phyloP scores from a whole-genome alignment of 257 asterid species.

The Handroanthus guayacan region DNA sequence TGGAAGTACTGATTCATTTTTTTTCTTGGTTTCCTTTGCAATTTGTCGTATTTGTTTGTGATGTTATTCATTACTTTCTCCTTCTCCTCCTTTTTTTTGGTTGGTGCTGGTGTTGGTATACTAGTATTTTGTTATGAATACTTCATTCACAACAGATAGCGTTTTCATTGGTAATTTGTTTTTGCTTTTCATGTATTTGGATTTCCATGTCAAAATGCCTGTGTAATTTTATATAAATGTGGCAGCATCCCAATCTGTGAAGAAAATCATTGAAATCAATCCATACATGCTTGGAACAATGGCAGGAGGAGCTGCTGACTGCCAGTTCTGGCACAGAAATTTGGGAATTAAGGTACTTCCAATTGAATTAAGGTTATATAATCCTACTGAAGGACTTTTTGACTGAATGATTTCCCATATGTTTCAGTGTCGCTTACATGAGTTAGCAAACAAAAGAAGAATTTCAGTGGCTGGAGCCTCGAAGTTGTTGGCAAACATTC shows the following conservation, averaged over 20 bases:
- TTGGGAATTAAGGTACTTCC: slow-evolving; percentile 73
- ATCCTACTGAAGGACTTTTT: slow-evolving; percentile 2
- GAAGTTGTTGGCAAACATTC: slow-evolving; percentile 86
- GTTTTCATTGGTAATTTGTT: not conserved
- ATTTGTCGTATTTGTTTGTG: not conserved
- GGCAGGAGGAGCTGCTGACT: slow-evolving; percentile 99
- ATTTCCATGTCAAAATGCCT: not conserved
- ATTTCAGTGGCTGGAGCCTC: slow-evolving; percentile 95
- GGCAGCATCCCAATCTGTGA: slow-evolving; percentile 89
- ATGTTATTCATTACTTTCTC: not conserved
- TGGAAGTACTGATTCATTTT: not conserved
- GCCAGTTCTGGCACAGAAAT: slow-evolving; percentile 95
- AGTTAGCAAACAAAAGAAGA: slow-evolving; percentile 94
- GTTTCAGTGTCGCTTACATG: slow-evolving; percentile 90
- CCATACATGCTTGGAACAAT: slow-evolving; percentile 96
- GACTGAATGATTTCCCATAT: slow-evolving; percentile 31
- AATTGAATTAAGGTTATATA: not conserved
- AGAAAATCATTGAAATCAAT: slow-evolving; percentile 87
- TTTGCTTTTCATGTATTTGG: slow-evolving; percentile 3
- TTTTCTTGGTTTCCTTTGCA: not conserved
- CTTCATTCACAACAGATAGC: not conserved
- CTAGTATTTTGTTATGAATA: slow-evolving; percentile 5
- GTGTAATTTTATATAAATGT: slow-evolving; percentile 21
- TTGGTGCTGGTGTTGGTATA: not conserved
- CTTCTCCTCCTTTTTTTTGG: not conserved